These are phyloP conservation scores for Aspergillus sclerotiicarbonarius DNA, from an alignment of 495 filamentous ascomycete species.

Conservation along the genomic window DNA sequence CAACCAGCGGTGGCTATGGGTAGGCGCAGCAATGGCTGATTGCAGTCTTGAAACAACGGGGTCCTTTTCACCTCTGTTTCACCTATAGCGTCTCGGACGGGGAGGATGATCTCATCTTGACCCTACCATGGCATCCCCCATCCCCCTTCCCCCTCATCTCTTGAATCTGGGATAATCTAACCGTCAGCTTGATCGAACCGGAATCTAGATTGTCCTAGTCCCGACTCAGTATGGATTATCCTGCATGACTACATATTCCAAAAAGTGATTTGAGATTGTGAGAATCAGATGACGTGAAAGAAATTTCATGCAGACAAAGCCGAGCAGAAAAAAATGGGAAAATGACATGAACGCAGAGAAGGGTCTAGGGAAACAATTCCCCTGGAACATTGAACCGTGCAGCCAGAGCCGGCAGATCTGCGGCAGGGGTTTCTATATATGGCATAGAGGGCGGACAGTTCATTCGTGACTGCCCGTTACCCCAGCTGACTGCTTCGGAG, in stretches of 20 bases:
- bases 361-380: background rate
- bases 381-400: background rate
- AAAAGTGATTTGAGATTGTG: constrained; percentile 3
- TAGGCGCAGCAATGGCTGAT: constrained; percentile 26
- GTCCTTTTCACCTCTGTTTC: constrained; percentile 3
- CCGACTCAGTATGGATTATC: constrained; percentile 1
- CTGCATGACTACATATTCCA: background rate
- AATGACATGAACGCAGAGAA: background rate
- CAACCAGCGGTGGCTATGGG: constrained; percentile 23
- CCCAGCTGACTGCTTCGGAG: constrained; percentile 9
- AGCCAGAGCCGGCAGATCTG: background rate
- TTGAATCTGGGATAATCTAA: background rate
- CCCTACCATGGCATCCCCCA: constrained; percentile 2
- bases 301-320: background rate
- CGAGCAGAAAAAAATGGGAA: background rate
- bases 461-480: background rate
- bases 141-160: too few relatives aligned
- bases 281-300: background rate
- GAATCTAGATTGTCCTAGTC: background rate
- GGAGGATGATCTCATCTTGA: background rate
- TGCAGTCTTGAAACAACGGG: constrained; percentile 18
- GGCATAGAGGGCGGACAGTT: constrained; percentile 1
- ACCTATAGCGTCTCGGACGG: background rate
- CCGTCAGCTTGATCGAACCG: background rate
- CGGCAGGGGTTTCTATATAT: constrained; percentile 2